Percentiles rank a stretch among this genome's conserved stretches.
These are phyloP conservation scores for Alloteropsis angusta DNA, from an alignment of 202 grass and related monocot species.

Conservation along the genomic window DNA sequence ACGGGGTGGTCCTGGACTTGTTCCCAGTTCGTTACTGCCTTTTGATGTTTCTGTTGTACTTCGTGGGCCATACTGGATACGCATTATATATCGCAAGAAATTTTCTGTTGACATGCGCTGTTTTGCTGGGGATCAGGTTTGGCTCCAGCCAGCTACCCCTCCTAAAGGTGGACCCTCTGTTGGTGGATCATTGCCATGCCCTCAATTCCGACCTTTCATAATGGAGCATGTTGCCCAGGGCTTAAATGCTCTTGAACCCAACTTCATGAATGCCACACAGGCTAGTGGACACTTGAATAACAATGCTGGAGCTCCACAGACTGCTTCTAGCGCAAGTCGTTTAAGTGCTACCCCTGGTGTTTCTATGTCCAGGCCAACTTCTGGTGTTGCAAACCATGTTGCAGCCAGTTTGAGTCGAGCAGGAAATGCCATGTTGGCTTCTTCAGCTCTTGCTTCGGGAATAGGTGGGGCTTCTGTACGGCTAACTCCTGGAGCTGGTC, in stretches of 20 bases:
- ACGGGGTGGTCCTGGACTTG: conserved; percentile 78
- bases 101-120: conserved; percentile 99
- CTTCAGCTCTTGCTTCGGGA: conserved; percentile 64
- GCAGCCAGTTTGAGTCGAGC: conserved; percentile 61
- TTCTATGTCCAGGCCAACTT: conserved; percentile 58
- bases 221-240: conserved; percentile 99
- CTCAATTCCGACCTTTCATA: conserved; percentile 97
- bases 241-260: conserved; percentile 89
- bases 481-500: conserved; percentile 56
- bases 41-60: conserved; percentile 98
- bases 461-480: conserved; percentile 74
- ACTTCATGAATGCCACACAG: conserved; percentile 52
- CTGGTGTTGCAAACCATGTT: conserved; percentile 62
- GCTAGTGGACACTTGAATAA: conserved; percentile 43
- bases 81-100: conserved; percentile 98
- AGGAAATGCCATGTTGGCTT: conserved; percentile 66
- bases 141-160: conserved; percentile 93
- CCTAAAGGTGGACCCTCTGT: conserved; percentile 84
- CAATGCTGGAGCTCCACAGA: conserved; percentile 40
- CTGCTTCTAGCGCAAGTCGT: conserved; percentile 42
- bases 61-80: conserved; percentile 98
- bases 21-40: conserved; percentile 94
- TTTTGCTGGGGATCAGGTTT: conserved; percentile 97
- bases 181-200: conserved; percentile 92
- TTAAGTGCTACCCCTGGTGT: conserved; percentile 32